Evolutionary conservation across 2,329 filamentous ascomycete species (phyloP).

Genomic region (Aspergillus eucalypticola): DNA sequence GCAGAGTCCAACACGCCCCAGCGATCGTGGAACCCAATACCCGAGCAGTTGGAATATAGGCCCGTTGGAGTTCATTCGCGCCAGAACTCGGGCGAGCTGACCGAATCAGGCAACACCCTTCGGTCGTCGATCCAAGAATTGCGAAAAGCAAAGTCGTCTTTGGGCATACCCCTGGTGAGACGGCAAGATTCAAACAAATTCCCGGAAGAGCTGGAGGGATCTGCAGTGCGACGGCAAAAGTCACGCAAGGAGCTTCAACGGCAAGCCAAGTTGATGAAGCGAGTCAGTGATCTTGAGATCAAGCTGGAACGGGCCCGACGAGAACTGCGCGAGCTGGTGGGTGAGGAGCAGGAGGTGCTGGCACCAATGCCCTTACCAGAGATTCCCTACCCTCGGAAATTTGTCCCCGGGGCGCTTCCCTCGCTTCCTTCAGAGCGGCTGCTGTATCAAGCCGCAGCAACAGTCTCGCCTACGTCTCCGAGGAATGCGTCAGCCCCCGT

Average conservation of each 20-base stretch:
- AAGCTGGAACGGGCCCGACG: conserved; percentile 58
- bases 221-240: conserved; percentile 47
- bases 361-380: conserved; percentile 24
- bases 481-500: conserved; percentile 13
- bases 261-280: conserved; percentile 59
- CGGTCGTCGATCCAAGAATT: conserved; percentile 39
- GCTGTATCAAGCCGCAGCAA: conserved; percentile 30
- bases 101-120: conserved; percentile 30
- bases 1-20: conserved; percentile 30
- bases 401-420: conserved; percentile 46
- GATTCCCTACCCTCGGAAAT: conserved; percentile 35
- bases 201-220: conserved; percentile 27
- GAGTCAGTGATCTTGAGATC: conserved; percentile 61
- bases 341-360: conserved; percentile 31
- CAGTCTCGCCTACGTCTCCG: conserved; percentile 13
- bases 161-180: conserved; percentile 31
- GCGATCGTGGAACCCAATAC: conserved; percentile 36
- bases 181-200: conserved; percentile 32
- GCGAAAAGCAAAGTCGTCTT: conserved; percentile 34
- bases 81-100: conserved; percentile 16
- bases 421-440: conserved; percentile 50
- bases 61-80: conserved; percentile 17
- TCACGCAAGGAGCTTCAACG: conserved; percentile 60
- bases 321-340: conserved; percentile 54
- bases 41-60: conserved; percentile 33